Conservation (phyloP, 2,329 filamentous ascomycete species). For the Penicillium paneum region DNA sequence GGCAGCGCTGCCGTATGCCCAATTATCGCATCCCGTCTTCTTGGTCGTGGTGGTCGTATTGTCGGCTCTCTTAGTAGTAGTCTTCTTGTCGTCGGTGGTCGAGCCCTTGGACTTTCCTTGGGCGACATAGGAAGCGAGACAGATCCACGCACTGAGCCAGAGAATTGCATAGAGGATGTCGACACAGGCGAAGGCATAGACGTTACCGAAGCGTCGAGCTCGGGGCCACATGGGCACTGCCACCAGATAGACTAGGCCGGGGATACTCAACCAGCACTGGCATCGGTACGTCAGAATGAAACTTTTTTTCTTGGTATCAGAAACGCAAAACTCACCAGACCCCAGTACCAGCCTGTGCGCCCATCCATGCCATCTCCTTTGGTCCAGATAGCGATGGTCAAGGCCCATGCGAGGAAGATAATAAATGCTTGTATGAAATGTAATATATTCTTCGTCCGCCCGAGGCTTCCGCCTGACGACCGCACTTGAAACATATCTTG, state of each 20-base stretch:
- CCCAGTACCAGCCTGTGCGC: slow-evolving; percentile 56
- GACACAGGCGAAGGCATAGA: slow-evolving; percentile 57
- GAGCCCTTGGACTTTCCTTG: slow-evolving; percentile 51
- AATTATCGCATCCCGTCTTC: slow-evolving; percentile 37
- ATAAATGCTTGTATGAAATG: slow-evolving; percentile 55
- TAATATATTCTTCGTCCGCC: slow-evolving; percentile 55
- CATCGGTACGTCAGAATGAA: not conserved
- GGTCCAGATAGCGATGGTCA: slow-evolving; percentile 58
- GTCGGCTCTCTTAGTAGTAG: slow-evolving; percentile 37
- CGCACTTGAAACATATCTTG: slow-evolving; percentile 26
- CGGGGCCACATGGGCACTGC: slow-evolving; percentile 61
- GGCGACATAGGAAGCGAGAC: slow-evolving; percentile 55
- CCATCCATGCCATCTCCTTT: slow-evolving; percentile 54
- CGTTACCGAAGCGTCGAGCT: slow-evolving; percentile 56
- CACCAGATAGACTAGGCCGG: slow-evolving; percentile 57
- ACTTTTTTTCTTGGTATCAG: not conserved
- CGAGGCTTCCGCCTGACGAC: slow-evolving; percentile 43
- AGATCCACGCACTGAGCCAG: slow-evolving; percentile 59
- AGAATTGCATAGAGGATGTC: slow-evolving; percentile 55
- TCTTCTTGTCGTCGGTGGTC: slow-evolving; percentile 25
- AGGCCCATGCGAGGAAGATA: slow-evolving; percentile 57
- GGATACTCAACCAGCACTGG: slow-evolving; percentile 59
- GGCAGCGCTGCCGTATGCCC: slow-evolving; percentile 50
- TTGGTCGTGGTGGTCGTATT: slow-evolving; percentile 9
- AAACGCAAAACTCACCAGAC: slow-evolving; percentile 47